Base-by-base conservation (phyloP, 768 basidiomycete genomes). In the Lentinula boryana region DNA sequence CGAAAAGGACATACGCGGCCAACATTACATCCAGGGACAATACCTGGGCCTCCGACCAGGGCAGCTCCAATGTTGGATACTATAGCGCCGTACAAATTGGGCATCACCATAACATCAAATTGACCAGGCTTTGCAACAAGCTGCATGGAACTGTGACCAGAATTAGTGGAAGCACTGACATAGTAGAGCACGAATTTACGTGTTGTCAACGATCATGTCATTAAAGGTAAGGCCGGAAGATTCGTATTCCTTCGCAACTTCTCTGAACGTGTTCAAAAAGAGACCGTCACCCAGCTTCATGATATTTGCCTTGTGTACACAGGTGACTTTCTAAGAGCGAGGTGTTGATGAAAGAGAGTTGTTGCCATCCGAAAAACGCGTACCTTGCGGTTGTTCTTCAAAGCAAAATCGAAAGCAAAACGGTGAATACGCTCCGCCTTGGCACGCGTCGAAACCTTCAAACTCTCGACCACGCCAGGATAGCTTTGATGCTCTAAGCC, bases 31-130 rank as follows among this genome's bases (percentile, higher is more conserved):
- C 97, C 97, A 8, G 97, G 95, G 23, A 98, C 96, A 67, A 98
- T 87, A 70, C 97, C 97, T 41, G 96, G 97, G 43, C 97, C 97
- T 70, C 97, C 97, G 43, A 99, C 96, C 21, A 99, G 89, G 21
- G 96, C 97, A 62, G 97, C 95, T 68, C 97, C 96, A 64, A 99
- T 98, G 81, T 99, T 98, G 65, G 93, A 95, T 62, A 95, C 89
- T 68, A 98, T 98, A 66, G 93, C 95, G 62, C 96, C 96, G 76
- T 98, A 98, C 73, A 91, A 72, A 75, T 96, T 95, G 60, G 93
- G 95, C 93, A 96, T 97, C 70, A 98, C 97, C 95, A 99, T 97
- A 63, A 98, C 96, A 70, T 99, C 97, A 70, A 99, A 99, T 73
- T 99, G 97, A 65, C 82, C 81, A 33, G 97, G 97, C 68, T 88